Evolutionary conservation across 352 stramenopile species (phyloP), one percentile per base, ranked within the genome.

Genomic region (Pythium sp.): DNA sequence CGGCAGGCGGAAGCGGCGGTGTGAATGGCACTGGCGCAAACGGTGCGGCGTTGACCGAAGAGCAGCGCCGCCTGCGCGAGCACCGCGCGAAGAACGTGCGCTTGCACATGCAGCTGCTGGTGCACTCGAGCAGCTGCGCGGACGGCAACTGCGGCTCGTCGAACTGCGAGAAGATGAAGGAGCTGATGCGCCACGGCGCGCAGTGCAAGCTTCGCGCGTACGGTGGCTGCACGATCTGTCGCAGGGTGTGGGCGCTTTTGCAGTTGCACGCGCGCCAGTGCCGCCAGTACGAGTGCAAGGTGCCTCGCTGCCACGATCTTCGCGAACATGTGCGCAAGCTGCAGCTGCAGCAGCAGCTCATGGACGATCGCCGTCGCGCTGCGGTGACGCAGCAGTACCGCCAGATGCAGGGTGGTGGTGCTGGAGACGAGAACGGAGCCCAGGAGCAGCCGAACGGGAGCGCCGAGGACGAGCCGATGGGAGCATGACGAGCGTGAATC

Each of bases 161-260:
- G 11, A 99, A 99, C 78, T 99, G 97, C 86, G 92, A 93, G 56
- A 99, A 99, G 84, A 99, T 99, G 97, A 99, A 99, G 82, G 89
- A 98, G 71, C 78, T 99, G 22, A 92, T 99, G 76, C 96, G 96
- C 34, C 97, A 99, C 72, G 95, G 94, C 55, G 77, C 87, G n/a
- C 86, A 95, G 65, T 99, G 97, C 82, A 94, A 98, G 70, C 79
- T 94, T 41, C 83, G 92, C 53, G 86, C 89, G 5, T 91, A 97
- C 68, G 96, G 95, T 34, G 95, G 97, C 30, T 99, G 97, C 72
- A 94, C 92, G 43, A 95, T 98, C 47, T 99, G 97, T 77, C 97
- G 98, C 28, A 90, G 97, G 24, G 97, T 99, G 64, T 99, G 95
- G 96, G 94, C 95, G 15, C 78, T 99, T 32, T 81, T 99, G 57